These are phyloP conservation scores for Lenzites betulinus DNA, from an alignment of 768 basidiomycete species.

Conservation along the genomic window DNA sequence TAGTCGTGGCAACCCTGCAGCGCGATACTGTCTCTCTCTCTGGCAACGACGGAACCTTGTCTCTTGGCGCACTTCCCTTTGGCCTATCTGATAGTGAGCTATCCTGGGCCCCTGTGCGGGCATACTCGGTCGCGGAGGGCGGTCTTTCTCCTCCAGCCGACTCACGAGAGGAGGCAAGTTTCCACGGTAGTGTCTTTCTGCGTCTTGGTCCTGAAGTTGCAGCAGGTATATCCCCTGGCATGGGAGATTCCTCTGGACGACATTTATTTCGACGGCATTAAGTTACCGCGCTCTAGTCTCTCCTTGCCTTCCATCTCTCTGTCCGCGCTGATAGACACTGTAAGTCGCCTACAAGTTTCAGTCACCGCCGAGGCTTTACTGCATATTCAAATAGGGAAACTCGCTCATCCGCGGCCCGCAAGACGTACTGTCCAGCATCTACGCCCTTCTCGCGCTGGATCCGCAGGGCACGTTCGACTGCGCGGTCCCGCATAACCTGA, in stretches of 20 bases:
- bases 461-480: slow-evolving; percentile 51
- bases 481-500: slow-evolving; percentile 57
- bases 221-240: slow-evolving; percentile 33
- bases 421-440: slow-evolving; percentile 60
- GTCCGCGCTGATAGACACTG: slow-evolving; percentile 74
- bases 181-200: neutral
- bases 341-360: slow-evolving; percentile 27
- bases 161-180: slow-evolving; percentile 57
- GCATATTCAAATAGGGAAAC: slow-evolving; percentile 53
- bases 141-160: slow-evolving; percentile 58
- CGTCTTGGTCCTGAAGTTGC: neutral
- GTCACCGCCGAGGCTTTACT: neutral
- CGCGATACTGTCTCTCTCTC: slow-evolving; percentile 69
- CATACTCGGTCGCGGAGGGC: slow-evolving; percentile 51
- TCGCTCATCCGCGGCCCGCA: slow-evolving; percentile 74
- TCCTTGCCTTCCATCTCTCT: slow-evolving; percentile 50
- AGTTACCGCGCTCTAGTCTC: slow-evolving; percentile 57
- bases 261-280: slow-evolving; percentile 67
- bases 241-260: slow-evolving; percentile 77
- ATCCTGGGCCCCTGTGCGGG: slow-evolving; percentile 67
- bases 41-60: slow-evolving; percentile 65
- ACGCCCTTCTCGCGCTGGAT: slow-evolving; percentile 37
- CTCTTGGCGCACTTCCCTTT: slow-evolving; percentile 63
- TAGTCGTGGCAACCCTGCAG: slow-evolving; percentile 58
- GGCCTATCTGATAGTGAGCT: slow-evolving; percentile 49